These are phyloP conservation scores for Lagerstroemia speciosa DNA, from an alignment of 345 rosid genomes.

Conservation along the genomic window DNA sequence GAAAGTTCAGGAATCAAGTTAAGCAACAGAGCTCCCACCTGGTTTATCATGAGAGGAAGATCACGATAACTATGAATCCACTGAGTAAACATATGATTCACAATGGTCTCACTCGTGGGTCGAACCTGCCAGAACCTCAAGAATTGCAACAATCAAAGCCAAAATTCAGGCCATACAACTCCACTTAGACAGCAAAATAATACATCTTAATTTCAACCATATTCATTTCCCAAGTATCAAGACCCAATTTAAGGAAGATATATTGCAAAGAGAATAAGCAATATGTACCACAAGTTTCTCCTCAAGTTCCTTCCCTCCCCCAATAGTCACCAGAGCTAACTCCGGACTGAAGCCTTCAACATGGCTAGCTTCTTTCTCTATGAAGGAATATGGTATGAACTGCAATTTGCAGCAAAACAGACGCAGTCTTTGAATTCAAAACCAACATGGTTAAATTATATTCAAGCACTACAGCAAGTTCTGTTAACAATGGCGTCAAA, in stretches of 20 bases:
- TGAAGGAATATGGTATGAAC: slow-evolving; percentile 93
- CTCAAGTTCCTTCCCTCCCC: slow-evolving; percentile 91
- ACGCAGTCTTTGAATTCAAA: neutral
- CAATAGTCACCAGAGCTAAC: slow-evolving; percentile 76
- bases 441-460: neutral
- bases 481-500: neutral
- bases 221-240: neutral
- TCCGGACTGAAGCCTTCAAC: slow-evolving; percentile 96
- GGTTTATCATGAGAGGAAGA: slow-evolving; percentile 92
- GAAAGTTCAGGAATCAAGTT: neutral
- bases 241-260: neutral
- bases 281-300: slow-evolving; percentile 86
- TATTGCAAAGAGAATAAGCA: neutral
- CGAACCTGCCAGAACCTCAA: slow-evolving; percentile 97
- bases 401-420: slow-evolving; percentile 15
- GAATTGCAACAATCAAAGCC: slow-evolving; percentile 60
- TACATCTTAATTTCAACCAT: neutral
- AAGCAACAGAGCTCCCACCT: slow-evolving; percentile 31
- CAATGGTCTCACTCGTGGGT: slow-evolving; percentile 93
- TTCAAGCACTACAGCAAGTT: neutral
- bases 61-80: slow-evolving; percentile 95
- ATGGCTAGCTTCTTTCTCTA: slow-evolving; percentile 97
- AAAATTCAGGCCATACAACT: slow-evolving; percentile 40
- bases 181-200: slow-evolving; percentile 10
- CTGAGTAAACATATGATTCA: slow-evolving; percentile 94